Percentiles rank a stretch among this genome's conserved stretches.
Conservation (phyloP, 371 early-diverging fungal genomes). For the Mortierella sp. region DNA sequence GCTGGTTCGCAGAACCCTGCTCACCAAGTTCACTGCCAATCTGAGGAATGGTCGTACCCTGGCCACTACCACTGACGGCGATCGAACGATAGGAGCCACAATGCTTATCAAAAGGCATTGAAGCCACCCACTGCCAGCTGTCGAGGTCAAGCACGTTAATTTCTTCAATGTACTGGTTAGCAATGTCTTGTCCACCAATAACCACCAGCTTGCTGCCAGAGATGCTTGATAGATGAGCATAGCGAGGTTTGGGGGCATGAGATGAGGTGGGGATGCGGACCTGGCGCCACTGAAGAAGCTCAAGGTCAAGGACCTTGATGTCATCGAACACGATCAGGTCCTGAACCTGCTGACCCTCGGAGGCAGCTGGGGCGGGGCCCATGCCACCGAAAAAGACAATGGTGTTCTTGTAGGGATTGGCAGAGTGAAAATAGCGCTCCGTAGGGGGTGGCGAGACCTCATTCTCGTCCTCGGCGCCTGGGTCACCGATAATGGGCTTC, state of each 20-base stretch:
- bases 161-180: conserved; percentile 78
- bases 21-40: conserved; percentile 36
- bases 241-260: conserved; percentile 74
- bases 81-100: conserved; percentile 83
- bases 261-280: conserved; percentile 57
- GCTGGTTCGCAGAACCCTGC: not conserved
- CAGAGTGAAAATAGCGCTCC: conserved; percentile 82
- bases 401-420: conserved; percentile 64
- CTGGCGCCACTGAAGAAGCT: conserved; percentile 67
- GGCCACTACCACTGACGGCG: conserved; percentile 56
- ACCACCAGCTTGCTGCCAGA: conserved; percentile 67
- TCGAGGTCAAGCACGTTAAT: conserved; percentile 76
- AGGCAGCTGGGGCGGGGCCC: conserved; percentile 54
- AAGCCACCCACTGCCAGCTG: conserved; percentile 71
- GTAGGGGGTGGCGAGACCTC: conserved; percentile 54
- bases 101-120: conserved; percentile 70
- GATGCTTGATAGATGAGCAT: conserved; percentile 77
- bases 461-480: conserved; percentile 26
- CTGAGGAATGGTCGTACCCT: conserved; percentile 32
- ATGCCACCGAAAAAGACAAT: conserved; percentile 74
- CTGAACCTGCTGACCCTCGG: conserved; percentile 32
- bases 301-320: conserved; percentile 71
- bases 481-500: conserved; percentile 23
- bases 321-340: conserved; percentile 74
- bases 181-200: conserved; percentile 83